phyloP scores from a whole-genome alignment of 129 eudicot genomes.

The Dittrichia graveolens region DNA sequence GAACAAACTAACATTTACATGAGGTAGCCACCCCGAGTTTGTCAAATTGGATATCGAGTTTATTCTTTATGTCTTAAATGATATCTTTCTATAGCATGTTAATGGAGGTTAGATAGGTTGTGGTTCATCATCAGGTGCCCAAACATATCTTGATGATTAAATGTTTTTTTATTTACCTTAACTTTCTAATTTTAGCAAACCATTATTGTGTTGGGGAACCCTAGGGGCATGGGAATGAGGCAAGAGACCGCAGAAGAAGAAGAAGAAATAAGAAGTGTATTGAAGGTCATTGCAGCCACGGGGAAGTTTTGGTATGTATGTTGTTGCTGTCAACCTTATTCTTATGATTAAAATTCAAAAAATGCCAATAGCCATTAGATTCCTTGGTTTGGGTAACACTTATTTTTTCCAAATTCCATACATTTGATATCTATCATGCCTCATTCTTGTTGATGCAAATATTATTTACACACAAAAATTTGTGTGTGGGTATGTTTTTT shows the following conservation, averaged over 20 bases:
- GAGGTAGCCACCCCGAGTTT: neutral
- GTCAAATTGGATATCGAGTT: neutral
- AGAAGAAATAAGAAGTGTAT: conserved; percentile 53
- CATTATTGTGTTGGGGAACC: conserved; percentile 16
- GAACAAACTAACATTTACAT: no score
- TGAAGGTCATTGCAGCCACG: conserved; percentile 73
- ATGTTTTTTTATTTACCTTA: neutral
- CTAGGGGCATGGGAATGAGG: conserved; percentile 46
- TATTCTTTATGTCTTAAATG: neutral
- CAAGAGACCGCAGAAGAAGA: conserved; percentile 50
- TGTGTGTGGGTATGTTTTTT: no score
- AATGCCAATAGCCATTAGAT: neutral
- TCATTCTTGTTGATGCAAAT: no score
- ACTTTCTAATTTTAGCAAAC: neutral
- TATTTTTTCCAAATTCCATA: no score
- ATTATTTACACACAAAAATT: no score
- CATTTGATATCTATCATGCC: no score
- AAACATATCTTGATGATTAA: neutral
- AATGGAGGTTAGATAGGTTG: conserved; percentile 2
- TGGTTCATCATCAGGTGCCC: conserved; percentile 4
- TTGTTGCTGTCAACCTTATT: neutral
- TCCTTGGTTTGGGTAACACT: neutral
- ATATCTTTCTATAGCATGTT: neutral
- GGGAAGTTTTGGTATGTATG: conserved; percentile 81
- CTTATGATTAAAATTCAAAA: neutral